These are phyloP conservation scores for Exophiala oligosperma DNA, from an alignment of 2,329 filamentous ascomycete genomes.

Conservation along the genomic window DNA sequence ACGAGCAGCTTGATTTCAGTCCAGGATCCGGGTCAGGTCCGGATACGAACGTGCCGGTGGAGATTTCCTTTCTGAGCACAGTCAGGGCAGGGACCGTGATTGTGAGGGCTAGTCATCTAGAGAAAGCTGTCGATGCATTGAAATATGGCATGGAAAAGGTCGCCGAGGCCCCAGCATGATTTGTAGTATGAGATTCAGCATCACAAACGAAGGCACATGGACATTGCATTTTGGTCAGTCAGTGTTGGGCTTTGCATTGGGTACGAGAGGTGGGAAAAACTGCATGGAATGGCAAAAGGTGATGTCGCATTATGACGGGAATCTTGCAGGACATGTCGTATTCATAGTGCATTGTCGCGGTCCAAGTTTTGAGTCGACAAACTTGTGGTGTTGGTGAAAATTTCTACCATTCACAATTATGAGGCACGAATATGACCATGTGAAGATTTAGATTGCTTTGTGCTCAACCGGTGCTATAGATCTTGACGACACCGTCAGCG, in stretches of 20 bases:
- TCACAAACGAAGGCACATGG: not conserved
- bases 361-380: no score
- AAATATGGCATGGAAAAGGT: conserved; percentile 34
- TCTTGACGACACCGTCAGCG: conserved; percentile 27
- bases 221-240: not conserved
- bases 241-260: not conserved
- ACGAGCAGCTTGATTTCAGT: conserved; percentile 30
- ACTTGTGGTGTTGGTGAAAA: no score
- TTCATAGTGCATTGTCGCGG: not conserved
- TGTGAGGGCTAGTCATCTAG: conserved; percentile 71
- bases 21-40: not conserved
- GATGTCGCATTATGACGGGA: not conserved
- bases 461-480: conserved; percentile 19
- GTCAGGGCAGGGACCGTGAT: conserved; percentile 88
- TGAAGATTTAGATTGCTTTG: not conserved
- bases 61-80: conserved; percentile 89
- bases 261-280: not conserved
- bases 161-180: not conserved
- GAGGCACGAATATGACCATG: no score
- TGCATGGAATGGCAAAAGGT: not conserved
- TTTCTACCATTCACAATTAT: no score
- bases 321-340: not conserved
- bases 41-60: conserved; percentile 49
- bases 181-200: not conserved
- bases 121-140: conserved; percentile 72